These are phyloP conservation scores for Pseudevernia furfuracea DNA, from an alignment of 495 filamentous ascomycete genomes.

Conservation along the genomic window DNA sequence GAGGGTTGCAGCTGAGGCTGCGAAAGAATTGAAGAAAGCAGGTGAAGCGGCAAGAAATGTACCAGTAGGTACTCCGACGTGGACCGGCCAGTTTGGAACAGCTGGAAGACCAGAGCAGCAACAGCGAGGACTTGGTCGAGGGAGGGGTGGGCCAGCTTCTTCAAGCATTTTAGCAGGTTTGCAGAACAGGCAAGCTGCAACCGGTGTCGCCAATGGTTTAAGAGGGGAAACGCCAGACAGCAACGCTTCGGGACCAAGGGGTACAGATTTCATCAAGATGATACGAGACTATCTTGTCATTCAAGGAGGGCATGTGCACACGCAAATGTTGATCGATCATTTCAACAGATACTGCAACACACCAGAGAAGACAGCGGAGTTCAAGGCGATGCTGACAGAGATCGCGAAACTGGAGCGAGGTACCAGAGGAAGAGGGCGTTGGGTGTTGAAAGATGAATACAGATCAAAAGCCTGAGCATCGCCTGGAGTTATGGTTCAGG, in stretches of 20 bases:
- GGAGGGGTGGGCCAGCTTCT: conserved; percentile 38
- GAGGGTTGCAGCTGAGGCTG: conserved; percentile 68
- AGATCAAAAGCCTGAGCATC: conserved; percentile 6
- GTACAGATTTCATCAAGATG: conserved; percentile 58
- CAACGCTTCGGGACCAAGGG: conserved; percentile 13
- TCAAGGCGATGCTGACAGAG: conserved; percentile 52
- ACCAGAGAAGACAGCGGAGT: conserved; percentile 49
- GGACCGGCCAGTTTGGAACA: conserved; percentile 78
- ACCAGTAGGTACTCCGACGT: conserved; percentile 80
- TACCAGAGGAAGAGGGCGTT: conserved; percentile 48
- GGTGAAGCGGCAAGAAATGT: conserved; percentile 61
- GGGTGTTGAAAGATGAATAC: conserved; percentile 22
- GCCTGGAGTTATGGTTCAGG: neutral
- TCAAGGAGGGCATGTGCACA: conserved; percentile 64
- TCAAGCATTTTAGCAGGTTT: conserved; percentile 56
- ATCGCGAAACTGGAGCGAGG: conserved; percentile 52
- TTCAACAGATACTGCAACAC: conserved; percentile 59
- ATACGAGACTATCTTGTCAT: conserved; percentile 64
- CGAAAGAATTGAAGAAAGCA: conserved; percentile 62
- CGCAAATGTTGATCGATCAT: conserved; percentile 71
- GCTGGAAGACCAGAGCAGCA: conserved; percentile 50
- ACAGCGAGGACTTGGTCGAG: conserved; percentile 27
- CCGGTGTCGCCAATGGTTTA: conserved; percentile 27
- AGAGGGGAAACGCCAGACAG: conserved; percentile 29
- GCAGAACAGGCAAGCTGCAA: conserved; percentile 46